These are phyloP conservation scores for Fusarium xylarioides DNA, from an alignment of 2,329 filamentous ascomycete genomes.

Conservation along the genomic window DNA sequence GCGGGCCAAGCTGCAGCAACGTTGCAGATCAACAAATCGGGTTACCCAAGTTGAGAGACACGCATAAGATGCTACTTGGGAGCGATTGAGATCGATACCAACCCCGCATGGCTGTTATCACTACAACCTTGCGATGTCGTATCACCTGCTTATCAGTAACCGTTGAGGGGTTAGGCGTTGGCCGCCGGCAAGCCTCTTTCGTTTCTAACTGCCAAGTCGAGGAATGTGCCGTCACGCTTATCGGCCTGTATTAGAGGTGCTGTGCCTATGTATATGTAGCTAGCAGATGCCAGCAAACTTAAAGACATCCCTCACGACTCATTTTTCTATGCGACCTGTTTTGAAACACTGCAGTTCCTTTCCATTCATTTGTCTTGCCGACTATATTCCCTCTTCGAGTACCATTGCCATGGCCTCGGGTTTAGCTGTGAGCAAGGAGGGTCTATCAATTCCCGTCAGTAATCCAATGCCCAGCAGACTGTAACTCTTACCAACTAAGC, in stretches of 20 bases:
- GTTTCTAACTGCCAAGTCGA: neutral
- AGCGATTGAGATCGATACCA: neutral
- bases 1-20: slow-evolving; percentile 6
- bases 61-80: slow-evolving; percentile 2
- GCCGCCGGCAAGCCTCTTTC: slow-evolving; percentile 4
- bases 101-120: slow-evolving; percentile 29
- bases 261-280: neutral
- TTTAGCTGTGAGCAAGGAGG: slow-evolving; percentile 61
- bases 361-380: neutral
- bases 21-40: slow-evolving; percentile 19
- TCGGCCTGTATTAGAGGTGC: neutral
- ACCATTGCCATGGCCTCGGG: slow-evolving; percentile 42
- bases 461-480: neutral
- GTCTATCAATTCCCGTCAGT: slow-evolving; percentile 64
- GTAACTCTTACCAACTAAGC: neutral
- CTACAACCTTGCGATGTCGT: neutral
- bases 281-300: neutral
- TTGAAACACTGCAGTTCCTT: neutral
- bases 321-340: neutral
- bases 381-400: neutral
- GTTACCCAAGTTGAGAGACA: slow-evolving; percentile 11
- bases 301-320: neutral
- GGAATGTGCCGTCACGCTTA: slow-evolving; percentile 4
- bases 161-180: slow-evolving; percentile 11
- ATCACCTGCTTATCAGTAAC: slow-evolving; percentile 26